Evolutionary conservation across 495 filamentous ascomycete genomes (phyloP), one percentile per base, ranked within the genome.

Genomic region (Recurvomyces mirabilis): DNA sequence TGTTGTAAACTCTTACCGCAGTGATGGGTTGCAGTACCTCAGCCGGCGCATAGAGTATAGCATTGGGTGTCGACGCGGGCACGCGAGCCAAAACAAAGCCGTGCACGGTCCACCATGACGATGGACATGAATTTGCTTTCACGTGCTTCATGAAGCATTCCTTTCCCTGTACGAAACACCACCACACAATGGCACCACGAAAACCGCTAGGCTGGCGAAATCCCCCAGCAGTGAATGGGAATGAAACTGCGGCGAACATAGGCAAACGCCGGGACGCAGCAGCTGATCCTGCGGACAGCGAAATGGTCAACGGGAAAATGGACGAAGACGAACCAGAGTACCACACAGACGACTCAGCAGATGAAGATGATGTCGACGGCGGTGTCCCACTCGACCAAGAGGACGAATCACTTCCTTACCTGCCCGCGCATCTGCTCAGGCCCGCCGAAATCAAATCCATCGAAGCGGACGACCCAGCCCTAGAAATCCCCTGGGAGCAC

Each of bases 351-450:
- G 17, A 24, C 21, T 1, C 22, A 7, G 22, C n/a, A n/a, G 30
- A 32, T 17, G 25, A 29, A 2, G 37, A 42, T 11, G 37, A 19
- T 12, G 45, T 41, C 12, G 25, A 35, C 18, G 21, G 14, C 12
- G 37, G 23, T 9, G 37, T 32, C 2, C 2, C 6, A 4, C 1
- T 21, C 34, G 19, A 2, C 31, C 5, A 3, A 5, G 32, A 17
- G 2, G 11, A 4, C 7, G 18, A 19, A 5, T 5, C 29, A 21
- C 13, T 35, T 17, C 40, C 49, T 12, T 29, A 36, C 6, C 44
- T 53, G 3, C 49, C 49, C 3, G 44, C 38, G 5, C 33, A 47
- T 14, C 15, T 53, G 1, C 49, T 53, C 18, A 46, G 37, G 14
- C 12, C 47, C 2, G 17, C 14, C 26, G 26, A 30, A 9, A n/a